Evolutionary conservation across 495 filamentous ascomycete species (phyloP), one percentile per base, ranked within the genome.

Genomic region (Tirmania nivea): DNA sequence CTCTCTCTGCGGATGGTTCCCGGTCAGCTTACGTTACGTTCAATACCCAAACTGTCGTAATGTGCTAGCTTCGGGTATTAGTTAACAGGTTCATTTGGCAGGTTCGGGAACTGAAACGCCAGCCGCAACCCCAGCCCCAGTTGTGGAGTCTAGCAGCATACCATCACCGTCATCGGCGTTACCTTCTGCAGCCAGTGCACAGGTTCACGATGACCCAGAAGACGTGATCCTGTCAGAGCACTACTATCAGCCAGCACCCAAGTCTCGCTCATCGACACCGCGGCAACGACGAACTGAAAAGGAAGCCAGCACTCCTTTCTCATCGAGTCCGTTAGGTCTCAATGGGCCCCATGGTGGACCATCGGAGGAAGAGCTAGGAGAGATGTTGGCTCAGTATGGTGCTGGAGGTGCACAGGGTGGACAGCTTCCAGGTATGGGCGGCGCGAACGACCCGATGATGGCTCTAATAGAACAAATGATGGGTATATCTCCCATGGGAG

Each of bases 191-290:
- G 25, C 19, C 49, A 20, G 17, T n/a, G 49, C 48, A 17, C 47
- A 63, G 56, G 10, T 56, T 35, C 66, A 71, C 53, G 72, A 62
- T 49, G 83, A 87, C 59, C 83, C 83, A 2, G 79, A 80, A 8
- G 82, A 86, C 63, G 73, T 83, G 31, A 81, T 85, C 62, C 84
- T 86, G 59, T 79, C 76, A 66, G 59, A 73, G 69, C 75, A 81
- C 62, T 67, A 75, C 71, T 79, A 64, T 60, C 64, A 59, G 47
- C 69, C 63, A 58, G 53, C 50, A 6, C 3, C 39, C 39, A 45
- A 45, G 39, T 45, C 17, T 37, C 14, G 48, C 16, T 19, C 55
- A 0, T 49, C 39, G 36, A 31, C 16, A 17, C 11, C 19, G 16
- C 31, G 11, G 17, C 17, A 34, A 21, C 20, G 48, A 7, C 25